Percentiles rank a stretch among this genome's conserved stretches.
These are phyloP conservation scores for Kwoniella botswanensis DNA, from an alignment of 768 basidiomycete genomes.

Conservation along the genomic window DNA sequence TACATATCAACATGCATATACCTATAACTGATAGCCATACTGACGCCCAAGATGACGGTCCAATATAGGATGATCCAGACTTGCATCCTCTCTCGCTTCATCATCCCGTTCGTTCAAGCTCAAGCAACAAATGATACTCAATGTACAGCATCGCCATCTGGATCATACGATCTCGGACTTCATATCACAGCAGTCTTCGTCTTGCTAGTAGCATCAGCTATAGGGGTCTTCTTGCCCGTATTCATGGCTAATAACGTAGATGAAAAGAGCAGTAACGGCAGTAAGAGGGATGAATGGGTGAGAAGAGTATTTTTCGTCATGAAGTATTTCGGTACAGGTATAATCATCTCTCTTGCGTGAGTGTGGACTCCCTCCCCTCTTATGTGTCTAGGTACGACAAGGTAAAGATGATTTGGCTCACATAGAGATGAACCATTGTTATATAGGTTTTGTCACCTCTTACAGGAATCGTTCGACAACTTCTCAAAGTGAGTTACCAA, in stretches of 20 bases:
- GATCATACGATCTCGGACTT: constrained; percentile 3
- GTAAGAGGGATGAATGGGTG: not conserved
- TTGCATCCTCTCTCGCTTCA: not conserved
- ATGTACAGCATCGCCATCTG: constrained; percentile 1
- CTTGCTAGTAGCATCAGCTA: constrained; percentile 11
- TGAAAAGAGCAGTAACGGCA: not conserved
- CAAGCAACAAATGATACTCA: not conserved
- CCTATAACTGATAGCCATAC: not conserved
- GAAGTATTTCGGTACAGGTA: constrained; percentile 18
- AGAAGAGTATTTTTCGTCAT: constrained; percentile 3
- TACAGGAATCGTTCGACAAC: constrained; percentile 17
- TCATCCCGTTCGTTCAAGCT: not conserved
- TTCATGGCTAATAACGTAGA: constrained; percentile 1
- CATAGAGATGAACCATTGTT: no score
- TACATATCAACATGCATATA: not conserved
- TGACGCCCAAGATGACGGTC: not conserved
- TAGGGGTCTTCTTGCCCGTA: constrained; percentile 11
- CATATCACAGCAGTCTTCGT: constrained; percentile 17
- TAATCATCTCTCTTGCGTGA: constrained; percentile 16
- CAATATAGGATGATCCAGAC: not conserved
- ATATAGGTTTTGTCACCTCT: constrained; percentile 17
- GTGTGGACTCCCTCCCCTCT: no score
- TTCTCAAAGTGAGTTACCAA: constrained; percentile 22
- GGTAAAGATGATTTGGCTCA: no score
- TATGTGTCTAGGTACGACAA: no score